A percentile compares a stretch with the other conserved stretches of the same genome.
phyloP scores from a whole-genome alignment of 208 protist genomes.

The Leishmania braziliensis region DNA sequence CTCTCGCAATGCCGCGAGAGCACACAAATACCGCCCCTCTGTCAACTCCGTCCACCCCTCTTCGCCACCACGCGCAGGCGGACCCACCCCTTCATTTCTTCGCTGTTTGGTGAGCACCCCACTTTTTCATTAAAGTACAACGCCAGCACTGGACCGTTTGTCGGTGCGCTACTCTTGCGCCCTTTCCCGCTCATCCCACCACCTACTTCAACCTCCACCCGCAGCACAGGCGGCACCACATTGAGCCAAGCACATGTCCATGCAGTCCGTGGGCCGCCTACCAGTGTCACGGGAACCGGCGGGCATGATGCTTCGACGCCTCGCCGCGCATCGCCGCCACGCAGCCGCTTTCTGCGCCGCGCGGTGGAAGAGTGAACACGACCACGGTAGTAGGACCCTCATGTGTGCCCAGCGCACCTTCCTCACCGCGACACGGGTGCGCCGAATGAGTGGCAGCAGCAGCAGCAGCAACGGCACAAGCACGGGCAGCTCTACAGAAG shows the following conservation, averaged over 20 bases:
- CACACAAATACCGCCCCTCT: neutral
- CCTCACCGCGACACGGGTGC: neutral
- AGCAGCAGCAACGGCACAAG: neutral
- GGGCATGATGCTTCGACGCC: neutral
- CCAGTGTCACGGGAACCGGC: neutral
- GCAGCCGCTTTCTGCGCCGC: neutral
- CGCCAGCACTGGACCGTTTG: neutral
- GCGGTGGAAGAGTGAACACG: neutral
- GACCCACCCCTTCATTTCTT: neutral
- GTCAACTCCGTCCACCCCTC: neutral
- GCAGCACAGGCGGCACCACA: neutral
- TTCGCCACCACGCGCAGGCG: neutral
- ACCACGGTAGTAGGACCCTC: neutral
- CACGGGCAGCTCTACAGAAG: neutral
- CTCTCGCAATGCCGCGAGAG: neutral
- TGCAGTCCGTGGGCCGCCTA: slow-evolving; percentile 4
- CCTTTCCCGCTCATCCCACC: neutral
- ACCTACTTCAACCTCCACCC: neutral
- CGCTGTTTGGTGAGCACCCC: neutral
- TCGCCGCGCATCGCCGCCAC: neutral
- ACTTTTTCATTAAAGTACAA: neutral
- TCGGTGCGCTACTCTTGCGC: neutral
- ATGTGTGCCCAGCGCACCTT: neutral
- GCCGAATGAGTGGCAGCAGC: neutral
- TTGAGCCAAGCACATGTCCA: neutral